These are phyloP conservation scores for Diversispora epigaea DNA, from an alignment of 192 early-diverging fungal genomes.

Conservation along the genomic window DNA sequence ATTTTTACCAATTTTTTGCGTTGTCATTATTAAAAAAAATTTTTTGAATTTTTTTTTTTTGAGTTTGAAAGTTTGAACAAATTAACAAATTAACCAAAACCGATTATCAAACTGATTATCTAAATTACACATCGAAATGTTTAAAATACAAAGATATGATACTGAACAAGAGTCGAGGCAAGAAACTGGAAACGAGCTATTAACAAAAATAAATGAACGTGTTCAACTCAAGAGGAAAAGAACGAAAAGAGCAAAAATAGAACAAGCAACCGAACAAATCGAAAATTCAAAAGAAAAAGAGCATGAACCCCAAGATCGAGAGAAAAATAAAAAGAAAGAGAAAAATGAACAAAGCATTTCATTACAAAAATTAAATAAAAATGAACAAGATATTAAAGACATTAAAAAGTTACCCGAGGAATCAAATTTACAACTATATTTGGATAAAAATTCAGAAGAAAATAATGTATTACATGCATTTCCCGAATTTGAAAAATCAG, in stretches of 20 bases:
- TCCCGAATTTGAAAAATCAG: constrained; percentile 44
- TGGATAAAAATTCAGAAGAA: not conserved
- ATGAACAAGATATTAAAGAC: not conserved
- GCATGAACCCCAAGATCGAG: too few relatives aligned
- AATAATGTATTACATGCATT: constrained; percentile 39
- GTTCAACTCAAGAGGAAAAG: constrained; percentile 8
- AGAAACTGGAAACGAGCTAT: not conserved
- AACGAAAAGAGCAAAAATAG: not conserved
- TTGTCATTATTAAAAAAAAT: not conserved
- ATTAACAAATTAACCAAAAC: not conserved
- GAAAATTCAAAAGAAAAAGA: not conserved
- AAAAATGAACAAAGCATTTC: not conserved
- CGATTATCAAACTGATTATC: not conserved
- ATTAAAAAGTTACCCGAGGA: not conserved
- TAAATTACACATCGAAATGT: not conserved
- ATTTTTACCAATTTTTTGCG: not conserved
- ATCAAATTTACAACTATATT: not conserved
- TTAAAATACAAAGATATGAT: constrained; percentile 23
- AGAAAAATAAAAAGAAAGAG: too few relatives aligned
- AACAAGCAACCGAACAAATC: not conserved
- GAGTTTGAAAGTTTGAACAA: too few relatives aligned
- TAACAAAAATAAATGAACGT: constrained; percentile 16
- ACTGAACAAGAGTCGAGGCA: not conserved
- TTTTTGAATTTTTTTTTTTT: too few relatives aligned
- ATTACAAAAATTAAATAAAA: not conserved